Evolutionary conservation across 768 basidiomycete species (phyloP).

Genomic region (Ramaria sp.): DNA sequence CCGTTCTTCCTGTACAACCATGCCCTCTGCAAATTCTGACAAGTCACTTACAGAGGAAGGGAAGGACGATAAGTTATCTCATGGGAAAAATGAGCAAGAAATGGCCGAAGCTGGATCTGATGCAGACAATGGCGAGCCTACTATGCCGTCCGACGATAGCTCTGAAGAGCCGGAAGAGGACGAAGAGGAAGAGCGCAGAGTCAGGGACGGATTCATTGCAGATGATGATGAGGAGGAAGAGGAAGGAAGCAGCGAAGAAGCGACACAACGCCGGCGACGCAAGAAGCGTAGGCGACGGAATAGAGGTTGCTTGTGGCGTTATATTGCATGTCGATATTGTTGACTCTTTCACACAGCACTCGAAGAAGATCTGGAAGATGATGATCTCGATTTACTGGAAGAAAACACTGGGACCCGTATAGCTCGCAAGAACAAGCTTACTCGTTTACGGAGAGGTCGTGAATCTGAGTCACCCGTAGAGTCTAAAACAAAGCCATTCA

Average conservation of each 20-base stretch:
- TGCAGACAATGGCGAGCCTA: slow-evolving; percentile 41
- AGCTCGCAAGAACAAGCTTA: slow-evolving; percentile 51
- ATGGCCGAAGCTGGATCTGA: slow-evolving; percentile 47
- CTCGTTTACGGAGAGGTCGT: slow-evolving; percentile 62
- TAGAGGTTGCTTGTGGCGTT: slow-evolving; percentile 24
- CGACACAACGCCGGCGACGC: slow-evolving; percentile 38
- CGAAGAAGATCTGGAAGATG: slow-evolving; percentile 55
- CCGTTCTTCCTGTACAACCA: background rate
- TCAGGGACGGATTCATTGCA: slow-evolving; percentile 87
- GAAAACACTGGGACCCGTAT: slow-evolving; percentile 81
- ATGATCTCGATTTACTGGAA: slow-evolving; percentile 71
- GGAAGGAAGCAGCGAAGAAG: slow-evolving; percentile 47
- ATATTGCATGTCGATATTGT: background rate
- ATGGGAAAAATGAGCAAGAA: slow-evolving; percentile 16
- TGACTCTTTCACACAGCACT: slow-evolving; percentile 1
- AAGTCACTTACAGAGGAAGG: too few relatives aligned
- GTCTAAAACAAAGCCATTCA: slow-evolving; percentile 36
- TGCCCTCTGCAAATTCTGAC: background rate
- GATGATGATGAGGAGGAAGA: slow-evolving; percentile 83
- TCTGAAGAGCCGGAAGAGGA: slow-evolving; percentile 89
- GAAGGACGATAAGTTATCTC: too few relatives aligned
- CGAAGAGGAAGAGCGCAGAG: slow-evolving; percentile 70
- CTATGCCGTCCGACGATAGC: slow-evolving; percentile 61
- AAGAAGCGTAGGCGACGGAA: slow-evolving; percentile 63
- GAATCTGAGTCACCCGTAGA: slow-evolving; percentile 58